These are phyloP conservation scores for Coccinonectria pachysandricola DNA, from an alignment of 2,329 filamentous ascomycete species.

Conservation along the genomic window DNA sequence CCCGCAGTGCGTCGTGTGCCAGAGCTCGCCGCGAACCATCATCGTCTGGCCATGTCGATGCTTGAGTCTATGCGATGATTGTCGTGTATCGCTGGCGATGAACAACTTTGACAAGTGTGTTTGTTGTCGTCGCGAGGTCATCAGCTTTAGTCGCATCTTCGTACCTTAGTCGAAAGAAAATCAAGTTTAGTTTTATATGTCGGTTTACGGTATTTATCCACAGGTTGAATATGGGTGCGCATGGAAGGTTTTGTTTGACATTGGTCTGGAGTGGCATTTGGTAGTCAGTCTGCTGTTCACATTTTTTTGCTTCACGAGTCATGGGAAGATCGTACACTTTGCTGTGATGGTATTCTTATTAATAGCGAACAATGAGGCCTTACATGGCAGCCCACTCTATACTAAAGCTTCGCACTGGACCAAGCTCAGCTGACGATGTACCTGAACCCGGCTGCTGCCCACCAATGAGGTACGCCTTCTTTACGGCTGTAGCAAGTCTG, in stretches of 20 bases:
- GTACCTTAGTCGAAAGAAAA: slow-evolving; percentile 45
- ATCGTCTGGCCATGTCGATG: slow-evolving; percentile 97
- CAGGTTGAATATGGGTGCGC: no score
- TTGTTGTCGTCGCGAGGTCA: slow-evolving; percentile 80
- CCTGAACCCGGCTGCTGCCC: slow-evolving; percentile 40
- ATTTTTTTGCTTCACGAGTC: no score
- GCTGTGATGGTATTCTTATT: no score
- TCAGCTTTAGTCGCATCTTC: slow-evolving; percentile 83
- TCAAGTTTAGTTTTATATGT: no score
- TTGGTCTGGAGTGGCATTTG: no score
- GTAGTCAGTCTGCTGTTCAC: slow-evolving; percentile 2
- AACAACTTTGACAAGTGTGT: slow-evolving; percentile 97
- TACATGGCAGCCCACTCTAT: slow-evolving; percentile 93
- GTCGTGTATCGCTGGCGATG: slow-evolving; percentile 83
- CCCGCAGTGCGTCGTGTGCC: slow-evolving; percentile 88
- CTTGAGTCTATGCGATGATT: slow-evolving; percentile 89
- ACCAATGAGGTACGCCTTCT: slow-evolving; percentile 87
- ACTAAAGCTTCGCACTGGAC: slow-evolving; percentile 60
- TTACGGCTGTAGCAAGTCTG: slow-evolving; percentile 83
- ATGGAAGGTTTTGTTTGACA: slow-evolving; percentile 18
- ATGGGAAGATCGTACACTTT: no score
- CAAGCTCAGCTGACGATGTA: slow-evolving; percentile 24
- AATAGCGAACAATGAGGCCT: slow-evolving; percentile 28
- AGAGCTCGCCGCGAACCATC: slow-evolving; percentile 73
- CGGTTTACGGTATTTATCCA: no score